Evolutionary conservation across 78 protist species (phyloP), one percentile per base, ranked within the genome.

Genomic region (Chrysochromulina tobinii): DNA sequence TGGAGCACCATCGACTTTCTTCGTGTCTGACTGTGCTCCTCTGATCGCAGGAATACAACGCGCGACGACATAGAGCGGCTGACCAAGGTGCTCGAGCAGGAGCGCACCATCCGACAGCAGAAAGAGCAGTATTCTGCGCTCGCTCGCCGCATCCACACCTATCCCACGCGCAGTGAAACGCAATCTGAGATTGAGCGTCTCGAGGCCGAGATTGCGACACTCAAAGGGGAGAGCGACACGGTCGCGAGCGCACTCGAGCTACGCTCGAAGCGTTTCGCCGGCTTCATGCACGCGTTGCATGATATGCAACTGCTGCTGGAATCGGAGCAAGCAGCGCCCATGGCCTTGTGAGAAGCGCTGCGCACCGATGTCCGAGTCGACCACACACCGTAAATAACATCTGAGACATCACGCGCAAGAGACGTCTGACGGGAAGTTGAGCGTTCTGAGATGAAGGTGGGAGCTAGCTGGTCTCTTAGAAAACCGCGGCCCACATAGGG

Each of bases 81-180:
- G 25, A 2, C 51, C 54, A 15, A 1, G 18, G 14, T 50, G 57
- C 57, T 75, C n/a, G n/a, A 75, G 83, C 58, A 75, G 57, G 83
- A 75, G 83, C 83, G 83, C 27, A 9, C 25, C 14, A 7, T 75
- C 27, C 83, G 83, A 7, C 58, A 75, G 83, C 83, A 75, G 57
- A 75, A 75, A 57, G 83, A 75, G 83, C 83, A 75, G 23, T 75
- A 75, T 12, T 54, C 83, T 2, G 83, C 57, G 18, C 57, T 75
- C 3, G 54, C 83, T 3, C 51, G 57, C 14, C 83, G 57, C 20
- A 75, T 75, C 57, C 3, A 75, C 12, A 21, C 8, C 23, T 18
- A 17, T 23, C 83, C 83, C 1, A 12, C 83, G n/a, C 51, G 83
- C 27, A 25, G 3, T 3, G n/a, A 6, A 57, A 75, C 83, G 58